Evolutionary conservation across 2,329 filamentous ascomycete genomes (phyloP).

Genomic region (Thielaviopsis cerberus): DNA sequence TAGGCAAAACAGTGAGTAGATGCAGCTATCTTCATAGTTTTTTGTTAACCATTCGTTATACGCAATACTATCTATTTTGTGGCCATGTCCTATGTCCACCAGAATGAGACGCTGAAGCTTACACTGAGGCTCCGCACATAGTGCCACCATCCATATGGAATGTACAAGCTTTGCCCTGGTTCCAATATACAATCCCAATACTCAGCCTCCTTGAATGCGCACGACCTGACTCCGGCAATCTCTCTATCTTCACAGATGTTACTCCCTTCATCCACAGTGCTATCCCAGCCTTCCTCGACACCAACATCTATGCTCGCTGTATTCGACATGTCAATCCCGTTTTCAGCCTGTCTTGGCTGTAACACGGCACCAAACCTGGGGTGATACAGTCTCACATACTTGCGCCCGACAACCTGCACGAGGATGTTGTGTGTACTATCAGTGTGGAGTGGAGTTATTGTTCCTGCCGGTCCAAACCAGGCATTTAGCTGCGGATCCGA

Average conservation of each 20-base stretch:
- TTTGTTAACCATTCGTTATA: neutral
- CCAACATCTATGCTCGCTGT: constrained; percentile 67
- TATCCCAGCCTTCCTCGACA: constrained; percentile 43
- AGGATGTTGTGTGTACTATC: constrained; percentile 90
- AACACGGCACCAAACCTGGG: constrained; percentile 41
- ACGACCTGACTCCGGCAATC: constrained; percentile 23
- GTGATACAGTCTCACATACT: constrained; percentile 79
- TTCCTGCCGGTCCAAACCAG: constrained; percentile 78
- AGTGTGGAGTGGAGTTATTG: constrained; percentile 82
- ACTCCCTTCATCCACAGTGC: constrained; percentile 3
- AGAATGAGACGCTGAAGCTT: constrained; percentile 92
- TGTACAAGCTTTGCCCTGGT: constrained; percentile 71
- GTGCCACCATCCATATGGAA: constrained; percentile 96
- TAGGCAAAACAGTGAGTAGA: neutral
- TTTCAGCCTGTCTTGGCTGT: constrained; percentile 42
- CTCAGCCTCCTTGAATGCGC: constrained; percentile 35
- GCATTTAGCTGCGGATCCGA: constrained; percentile 57
- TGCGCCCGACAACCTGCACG: constrained; percentile 71
- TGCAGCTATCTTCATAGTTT: neutral
- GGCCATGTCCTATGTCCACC: constrained; percentile 49
- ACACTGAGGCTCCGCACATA: constrained; percentile 72
- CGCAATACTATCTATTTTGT: neutral
- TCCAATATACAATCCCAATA: constrained; percentile 63
- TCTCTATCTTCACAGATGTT: constrained; percentile 15
- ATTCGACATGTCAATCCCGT: constrained; percentile 79